Base-by-base conservation (phyloP, 306 rosid genomes). In the Cucumis cinereus region DNA sequence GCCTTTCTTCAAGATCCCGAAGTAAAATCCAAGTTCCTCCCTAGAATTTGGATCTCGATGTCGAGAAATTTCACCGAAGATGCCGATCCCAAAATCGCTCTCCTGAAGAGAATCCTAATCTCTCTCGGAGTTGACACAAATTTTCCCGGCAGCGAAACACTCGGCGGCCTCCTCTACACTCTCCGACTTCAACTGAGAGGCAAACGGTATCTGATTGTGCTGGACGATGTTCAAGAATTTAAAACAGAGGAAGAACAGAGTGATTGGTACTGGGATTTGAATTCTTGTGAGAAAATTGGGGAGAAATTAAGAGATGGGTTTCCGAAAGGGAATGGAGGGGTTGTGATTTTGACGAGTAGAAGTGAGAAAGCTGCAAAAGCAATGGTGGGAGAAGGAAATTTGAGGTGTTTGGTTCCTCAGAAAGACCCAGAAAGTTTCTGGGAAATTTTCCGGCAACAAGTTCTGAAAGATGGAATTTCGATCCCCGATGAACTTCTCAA, bases 331-430 rank as follows among this genome's bases (percentile, higher is more conserved):
- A 1, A 60, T 0, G 83, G 72, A 45, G 83, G 86, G 28, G 72
- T 55, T 1, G 67, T 83, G 7, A 79, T 83, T 1, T 66, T 83
- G 11, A 83, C 86, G 45, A 79, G 76, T 20, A 79, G 78, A 43
- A 38, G 26, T 0, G 77, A 76, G 24, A 71, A 20, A 0, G 60
- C 28, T 3, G 81, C 60, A 8, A 55, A 81, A 63, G 24, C 4
- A 23, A 77, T 77, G 81, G 78, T 77, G 3, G 76, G 79, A 6
- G 76, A 77, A 55, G 53, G n/a, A 7, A 73, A 81, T 23, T 3
- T 77, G 43, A 61, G 47, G 26, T 20, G 70, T 5, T 64, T 81
- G 59, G 38, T 41, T 15, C 71, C 81, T 7, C 43, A 61, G 7
- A 24, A 77, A 20, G 72, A 81, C 47, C 77, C 73, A n/a, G 61